Conservation (phyloP, 805 yeast species). For the Grigorovia humatica region DNA sequence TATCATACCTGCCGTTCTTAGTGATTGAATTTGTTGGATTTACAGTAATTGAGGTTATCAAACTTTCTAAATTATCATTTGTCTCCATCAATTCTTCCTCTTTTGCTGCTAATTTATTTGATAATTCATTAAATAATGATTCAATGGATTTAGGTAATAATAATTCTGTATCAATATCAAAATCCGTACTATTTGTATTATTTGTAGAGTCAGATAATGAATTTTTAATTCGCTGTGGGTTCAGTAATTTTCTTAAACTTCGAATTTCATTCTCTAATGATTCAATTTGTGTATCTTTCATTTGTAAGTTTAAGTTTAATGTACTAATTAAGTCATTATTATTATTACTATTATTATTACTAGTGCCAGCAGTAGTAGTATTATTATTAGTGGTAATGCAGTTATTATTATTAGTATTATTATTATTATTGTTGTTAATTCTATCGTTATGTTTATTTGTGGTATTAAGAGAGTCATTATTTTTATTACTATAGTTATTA, state of each 20-base stretch:
- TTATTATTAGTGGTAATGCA: neutral
- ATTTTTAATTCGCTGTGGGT: too few relatives aligned
- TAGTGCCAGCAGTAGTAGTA: neutral
- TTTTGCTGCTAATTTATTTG: constrained; percentile 37
- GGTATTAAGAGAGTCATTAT: neutral
- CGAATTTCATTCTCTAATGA: constrained; percentile 37
- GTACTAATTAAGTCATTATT: constrained; percentile 25
- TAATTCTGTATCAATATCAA: constrained; percentile 4
- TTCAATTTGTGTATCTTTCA: constrained; percentile 44
- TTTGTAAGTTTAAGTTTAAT: constrained; percentile 39
- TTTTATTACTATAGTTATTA: neutral
- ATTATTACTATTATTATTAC: neutral
- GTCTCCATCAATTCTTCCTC: constrained; percentile 49
- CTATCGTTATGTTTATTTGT: neutral
- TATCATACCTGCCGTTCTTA: constrained; percentile 55
- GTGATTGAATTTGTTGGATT: constrained; percentile 40
- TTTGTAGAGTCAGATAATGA: too few relatives aligned
- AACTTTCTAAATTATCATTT: constrained; percentile 50
- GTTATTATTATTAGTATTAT: neutral
- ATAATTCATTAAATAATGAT: constrained; percentile 39
- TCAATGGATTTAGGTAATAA: constrained; percentile 35
- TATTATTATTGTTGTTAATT: neutral
- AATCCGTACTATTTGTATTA: constrained; percentile 2
- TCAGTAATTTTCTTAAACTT: constrained; percentile 26
- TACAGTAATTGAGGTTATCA: constrained; percentile 44